Base-by-base conservation (phyloP, 2,329 filamentous ascomycete genomes). In the Plenodomus lindquistii region DNA sequence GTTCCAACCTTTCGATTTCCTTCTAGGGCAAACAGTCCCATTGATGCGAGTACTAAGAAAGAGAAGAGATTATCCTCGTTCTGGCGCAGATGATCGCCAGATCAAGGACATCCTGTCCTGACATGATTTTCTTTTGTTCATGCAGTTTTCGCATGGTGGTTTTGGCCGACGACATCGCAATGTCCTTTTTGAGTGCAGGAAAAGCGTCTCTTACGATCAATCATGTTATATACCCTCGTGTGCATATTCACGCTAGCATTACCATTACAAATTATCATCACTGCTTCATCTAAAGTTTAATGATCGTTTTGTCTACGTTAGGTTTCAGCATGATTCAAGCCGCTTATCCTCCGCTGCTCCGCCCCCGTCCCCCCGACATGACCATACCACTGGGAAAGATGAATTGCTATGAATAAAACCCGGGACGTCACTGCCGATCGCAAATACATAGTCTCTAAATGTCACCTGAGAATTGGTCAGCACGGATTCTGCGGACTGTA, bases 211-310 rank as follows among this genome's bases (percentile, higher is more conserved):
- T 20, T 48, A 24, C 16, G 37, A 46, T 18, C 37, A 22, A 38
- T 20, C 40, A 37, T 50, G 57, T 52, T 58, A 47, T 57, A 61
- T 61, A 61, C 58, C 58, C 58, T 52, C 42, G 19, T 39, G 27
- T 31, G 27, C 27, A 31, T 31, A 31, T 31, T 31, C 6, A 4
- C 4, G 11, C 4, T 15, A 31, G 27, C 27, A 31, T 8, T 15
- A 31, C 15, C 4, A 31, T 8, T 15, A 31, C 27, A 31, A 8
- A 31, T 31, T 31, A 31, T 31, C 10, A 31, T 31, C 11, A 31
- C 27, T 31, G 15, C 27, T 31, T n/a, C n/a, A n/a, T n/a, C n/a
- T n/a, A n/a, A n/a, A n/a, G n/a, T n/a, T n/a, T n/a, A n/a, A n/a
- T n/a, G n/a, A n/a, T n/a, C n/a, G n/a, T n/a, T n/a, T n/a, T n/a